Percentiles rank a stretch among this genome's conserved stretches.
Conservation (phyloP, 129 eudicot species). For the Solidago caesia region DNA sequence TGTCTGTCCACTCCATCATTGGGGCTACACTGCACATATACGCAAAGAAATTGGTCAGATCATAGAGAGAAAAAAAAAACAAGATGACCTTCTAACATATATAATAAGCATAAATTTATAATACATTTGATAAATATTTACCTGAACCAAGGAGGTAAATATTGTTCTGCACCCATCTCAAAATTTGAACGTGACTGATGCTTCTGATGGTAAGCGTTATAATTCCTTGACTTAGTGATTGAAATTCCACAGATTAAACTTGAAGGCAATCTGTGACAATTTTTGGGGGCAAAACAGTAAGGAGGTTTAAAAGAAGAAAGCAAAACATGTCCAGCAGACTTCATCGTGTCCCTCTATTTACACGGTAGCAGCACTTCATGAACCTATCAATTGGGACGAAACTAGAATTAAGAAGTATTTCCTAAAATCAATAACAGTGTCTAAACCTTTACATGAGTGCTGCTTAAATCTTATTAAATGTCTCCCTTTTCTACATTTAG, state of each 20-base stretch:
- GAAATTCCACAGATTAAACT: slow-evolving; percentile 36
- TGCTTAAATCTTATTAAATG: slow-evolving; percentile 22
- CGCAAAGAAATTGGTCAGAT: slow-evolving; percentile 8
- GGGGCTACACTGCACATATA: slow-evolving; percentile 75
- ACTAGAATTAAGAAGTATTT: slow-evolving; percentile 38
- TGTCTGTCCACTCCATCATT: slow-evolving; percentile 97
- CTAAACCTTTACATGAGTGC: slow-evolving; percentile 29
- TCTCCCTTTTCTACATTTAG: slow-evolving; percentile 10
- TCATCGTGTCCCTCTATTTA: slow-evolving; percentile 58
- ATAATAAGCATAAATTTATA: neutral
- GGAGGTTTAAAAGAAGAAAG: slow-evolving; percentile 70
- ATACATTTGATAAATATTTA: slow-evolving; percentile 20
- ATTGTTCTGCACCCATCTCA: slow-evolving; percentile 59
- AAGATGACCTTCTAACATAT: neutral
- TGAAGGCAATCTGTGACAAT: slow-evolving; percentile 56
- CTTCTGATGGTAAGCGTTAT: slow-evolving; percentile 37
- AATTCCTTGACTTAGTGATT: slow-evolving; percentile 46
- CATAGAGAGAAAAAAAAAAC: neutral
- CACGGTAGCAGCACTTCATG: slow-evolving; percentile 49
- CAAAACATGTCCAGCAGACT: slow-evolving; percentile 63
- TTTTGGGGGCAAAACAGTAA: slow-evolving; percentile 53
- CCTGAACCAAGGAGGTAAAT: slow-evolving; percentile 95
- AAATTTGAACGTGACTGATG: slow-evolving; percentile 36
- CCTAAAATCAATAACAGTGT: slow-evolving; percentile 18
- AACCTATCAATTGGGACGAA: slow-evolving; percentile 72